phyloP scores from a whole-genome alignment of 2,329 filamentous ascomycete genomes.

The Pyrenochaeta sp. region DNA sequence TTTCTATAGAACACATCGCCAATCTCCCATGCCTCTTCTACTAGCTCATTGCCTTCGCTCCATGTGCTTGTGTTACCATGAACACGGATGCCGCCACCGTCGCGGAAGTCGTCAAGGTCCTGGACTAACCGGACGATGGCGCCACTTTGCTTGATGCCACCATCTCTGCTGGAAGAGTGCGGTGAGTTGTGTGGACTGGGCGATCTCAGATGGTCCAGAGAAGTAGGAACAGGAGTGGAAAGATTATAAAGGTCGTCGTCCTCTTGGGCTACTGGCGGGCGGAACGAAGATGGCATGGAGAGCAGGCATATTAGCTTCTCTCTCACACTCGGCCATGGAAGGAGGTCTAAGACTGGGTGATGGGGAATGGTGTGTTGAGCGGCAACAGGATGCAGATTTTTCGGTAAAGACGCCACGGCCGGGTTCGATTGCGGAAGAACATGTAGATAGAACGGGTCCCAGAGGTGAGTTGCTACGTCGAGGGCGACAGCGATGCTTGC shows the following conservation, averaged over 20 bases:
- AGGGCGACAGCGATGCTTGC: slow-evolving; percentile 24
- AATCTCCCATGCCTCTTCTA: slow-evolving; percentile 63
- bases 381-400: slow-evolving; percentile 60
- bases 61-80: slow-evolving; percentile 50
- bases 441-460: slow-evolving; percentile 29
- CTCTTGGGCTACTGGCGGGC: slow-evolving; percentile 56
- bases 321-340: slow-evolving; percentile 65
- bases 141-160: slow-evolving; percentile 37
- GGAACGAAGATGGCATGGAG: slow-evolving; percentile 57
- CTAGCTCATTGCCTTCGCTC: slow-evolving; percentile 60
- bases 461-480: slow-evolving; percentile 20
- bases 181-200: neutral
- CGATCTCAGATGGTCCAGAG: neutral
- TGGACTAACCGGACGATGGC: slow-evolving; percentile 63
- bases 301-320: slow-evolving; percentile 59
- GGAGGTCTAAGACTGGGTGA: slow-evolving; percentile 65
- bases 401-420: slow-evolving; percentile 13
- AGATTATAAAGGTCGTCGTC: slow-evolving; percentile 41
- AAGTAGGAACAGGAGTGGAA: neutral
- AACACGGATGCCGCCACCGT: slow-evolving; percentile 53
- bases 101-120: slow-evolving; percentile 64
- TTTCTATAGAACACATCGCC: slow-evolving; percentile 66
- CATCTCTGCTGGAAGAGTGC: neutral
- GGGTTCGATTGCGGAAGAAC: slow-evolving; percentile 18
- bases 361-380: slow-evolving; percentile 62